Conservation (phyloP, 2,329 filamentous ascomycete species). For the Didymella exigua region DNA sequence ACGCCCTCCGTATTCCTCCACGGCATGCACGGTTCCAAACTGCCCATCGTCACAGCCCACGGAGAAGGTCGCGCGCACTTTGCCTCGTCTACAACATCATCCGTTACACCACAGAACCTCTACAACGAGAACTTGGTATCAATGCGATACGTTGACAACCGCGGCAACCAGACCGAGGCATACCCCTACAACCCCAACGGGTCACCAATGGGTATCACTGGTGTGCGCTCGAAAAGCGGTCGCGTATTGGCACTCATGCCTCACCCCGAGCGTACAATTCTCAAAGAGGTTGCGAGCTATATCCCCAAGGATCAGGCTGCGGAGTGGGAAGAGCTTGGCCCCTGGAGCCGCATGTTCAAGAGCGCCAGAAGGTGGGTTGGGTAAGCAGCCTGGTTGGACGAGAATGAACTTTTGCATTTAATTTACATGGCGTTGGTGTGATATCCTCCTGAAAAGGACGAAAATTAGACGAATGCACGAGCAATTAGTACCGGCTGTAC, state of each 20-base stretch:
- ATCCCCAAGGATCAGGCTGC: conserved; percentile 65
- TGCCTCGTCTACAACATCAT: conserved; percentile 45
- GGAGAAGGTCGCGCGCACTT: conserved; percentile 81
- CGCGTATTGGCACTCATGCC: conserved; percentile 90
- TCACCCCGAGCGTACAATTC: conserved; percentile 86
- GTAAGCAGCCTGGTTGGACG: conserved; percentile 36
- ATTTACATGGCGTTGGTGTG: conserved; percentile 12
- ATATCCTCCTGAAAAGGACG: conserved; percentile 17
- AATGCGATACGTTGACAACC: conserved; percentile 86
- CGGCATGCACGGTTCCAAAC: conserved; percentile 79
- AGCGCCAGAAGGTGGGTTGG: conserved; percentile 89
- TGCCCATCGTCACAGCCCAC: conserved; percentile 89
- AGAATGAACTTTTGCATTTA: conserved; percentile 2
- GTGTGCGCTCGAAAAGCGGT: conserved; percentile 76
- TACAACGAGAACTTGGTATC: conserved; percentile 72
- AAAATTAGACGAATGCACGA: conserved; percentile 7
- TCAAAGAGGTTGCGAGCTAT: conserved; percentile 79
- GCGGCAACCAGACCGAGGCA: conserved; percentile 71
- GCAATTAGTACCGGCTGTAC: background rate
- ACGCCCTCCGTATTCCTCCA: conserved; percentile 80
- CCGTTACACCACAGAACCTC: conserved; percentile 57
- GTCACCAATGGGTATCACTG: conserved; percentile 79
- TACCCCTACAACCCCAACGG: conserved; percentile 94
- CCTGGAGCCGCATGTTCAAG: conserved; percentile 85
- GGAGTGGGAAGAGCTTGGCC: conserved; percentile 80